Evolutionary conservation across 176 grass and related monocot genomes (phyloP).

Genomic region (Secale cereale): DNA sequence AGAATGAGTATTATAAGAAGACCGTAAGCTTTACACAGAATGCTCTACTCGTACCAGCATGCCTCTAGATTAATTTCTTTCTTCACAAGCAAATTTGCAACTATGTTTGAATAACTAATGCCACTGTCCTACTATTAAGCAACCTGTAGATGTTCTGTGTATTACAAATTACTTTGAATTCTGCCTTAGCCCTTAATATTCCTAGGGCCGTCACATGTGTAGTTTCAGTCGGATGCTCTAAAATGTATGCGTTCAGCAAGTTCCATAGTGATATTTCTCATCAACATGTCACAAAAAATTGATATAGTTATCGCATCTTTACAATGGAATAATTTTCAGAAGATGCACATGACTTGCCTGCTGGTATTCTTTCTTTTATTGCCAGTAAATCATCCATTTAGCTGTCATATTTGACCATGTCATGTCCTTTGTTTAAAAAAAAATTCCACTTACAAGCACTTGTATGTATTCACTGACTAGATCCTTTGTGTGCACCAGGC

Average conservation of each 20-base stretch:
- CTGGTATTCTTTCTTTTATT: background rate
- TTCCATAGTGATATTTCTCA: background rate
- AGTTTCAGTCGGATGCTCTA: background rate
- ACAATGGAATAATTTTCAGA: background rate
- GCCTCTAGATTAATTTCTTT: background rate
- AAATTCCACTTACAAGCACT: background rate
- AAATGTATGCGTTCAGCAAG: background rate
- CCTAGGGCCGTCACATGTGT: background rate
- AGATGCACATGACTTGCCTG: background rate
- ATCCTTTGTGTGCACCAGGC: background rate
- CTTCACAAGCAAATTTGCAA: background rate
- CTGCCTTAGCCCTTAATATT: background rate
- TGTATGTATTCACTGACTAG: background rate
- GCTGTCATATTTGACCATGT: too few relatives aligned
- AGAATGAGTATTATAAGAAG: slow-evolving; percentile 27
- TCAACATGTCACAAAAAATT: background rate
- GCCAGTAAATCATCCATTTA: background rate
- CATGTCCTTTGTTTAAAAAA: background rate
- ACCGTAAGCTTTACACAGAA: background rate
- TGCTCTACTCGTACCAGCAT: background rate
- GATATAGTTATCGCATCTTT: background rate
- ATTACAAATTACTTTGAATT: background rate
- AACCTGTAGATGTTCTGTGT: background rate
- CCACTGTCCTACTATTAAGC: background rate
- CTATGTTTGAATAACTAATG: background rate